Conservation (phyloP, 495 filamentous ascomycete genomes). For the Tuber borchii region DNA sequence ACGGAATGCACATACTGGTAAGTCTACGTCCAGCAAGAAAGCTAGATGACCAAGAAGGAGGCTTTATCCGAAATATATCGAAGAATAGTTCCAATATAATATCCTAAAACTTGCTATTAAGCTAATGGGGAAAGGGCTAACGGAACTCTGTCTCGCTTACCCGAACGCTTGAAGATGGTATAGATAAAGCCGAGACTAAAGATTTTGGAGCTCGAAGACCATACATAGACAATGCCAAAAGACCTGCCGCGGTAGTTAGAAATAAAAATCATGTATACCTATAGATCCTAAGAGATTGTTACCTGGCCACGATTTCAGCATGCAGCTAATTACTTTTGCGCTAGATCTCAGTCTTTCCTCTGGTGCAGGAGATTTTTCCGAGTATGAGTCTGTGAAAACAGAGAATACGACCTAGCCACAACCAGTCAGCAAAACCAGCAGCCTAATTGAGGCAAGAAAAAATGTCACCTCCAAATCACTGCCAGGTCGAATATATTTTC, state of each 20-base stretch:
- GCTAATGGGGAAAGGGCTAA: constrained; percentile 18
- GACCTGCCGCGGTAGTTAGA: constrained; percentile 44
- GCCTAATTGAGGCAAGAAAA: neutral
- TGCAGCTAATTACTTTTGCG: constrained; percentile 75
- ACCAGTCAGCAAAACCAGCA: constrained; percentile 43
- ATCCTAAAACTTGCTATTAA: constrained; percentile 21
- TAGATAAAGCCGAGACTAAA: constrained; percentile 49
- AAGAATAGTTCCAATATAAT: constrained; percentile 77
- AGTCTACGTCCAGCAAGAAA: constrained; percentile 87
- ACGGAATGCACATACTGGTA: constrained; percentile 51
- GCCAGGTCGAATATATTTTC: constrained; percentile 72
- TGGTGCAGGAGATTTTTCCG: constrained; percentile 51
- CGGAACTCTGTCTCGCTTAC: constrained; percentile 3
- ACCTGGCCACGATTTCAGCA: constrained; percentile 86
- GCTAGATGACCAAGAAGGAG: constrained; percentile 91
- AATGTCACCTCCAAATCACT: constrained; percentile 51
- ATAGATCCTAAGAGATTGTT: neutral
- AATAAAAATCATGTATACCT: constrained; percentile 4
- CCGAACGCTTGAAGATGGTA: constrained; percentile 40
- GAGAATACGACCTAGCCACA: constrained; percentile 64
- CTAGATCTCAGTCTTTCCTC: constrained; percentile 76
- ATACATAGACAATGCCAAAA: constrained; percentile 79
- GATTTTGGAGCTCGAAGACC: constrained; percentile 75
- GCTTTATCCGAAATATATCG: constrained; percentile 85
- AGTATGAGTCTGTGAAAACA: constrained; percentile 77